A percentile compares a stretch with the other conserved stretches of the same genome.
Conservation (phyloP, 495 filamentous ascomycete genomes). For the Tuber indicum region DNA sequence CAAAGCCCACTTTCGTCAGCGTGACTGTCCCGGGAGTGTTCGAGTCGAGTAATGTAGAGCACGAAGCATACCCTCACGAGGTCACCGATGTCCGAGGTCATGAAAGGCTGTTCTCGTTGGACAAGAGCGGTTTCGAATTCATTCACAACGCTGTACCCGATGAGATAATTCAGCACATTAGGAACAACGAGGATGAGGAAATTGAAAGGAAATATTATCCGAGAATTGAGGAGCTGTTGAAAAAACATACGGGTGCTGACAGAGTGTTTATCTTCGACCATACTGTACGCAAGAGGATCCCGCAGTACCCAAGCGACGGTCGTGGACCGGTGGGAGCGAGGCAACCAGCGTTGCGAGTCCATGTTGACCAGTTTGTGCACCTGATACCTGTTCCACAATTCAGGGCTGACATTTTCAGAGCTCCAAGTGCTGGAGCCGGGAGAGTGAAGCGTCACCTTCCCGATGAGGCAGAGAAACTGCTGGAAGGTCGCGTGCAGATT, state of each 20-base stretch:
- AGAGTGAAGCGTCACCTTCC: conserved; percentile 2
- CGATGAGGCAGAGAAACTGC: neutral
- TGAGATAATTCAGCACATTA: neutral
- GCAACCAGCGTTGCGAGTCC: neutral
- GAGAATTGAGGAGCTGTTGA: conserved; percentile 1
- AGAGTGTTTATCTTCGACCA: conserved; percentile 7
- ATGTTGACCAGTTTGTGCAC: conserved; percentile 1
- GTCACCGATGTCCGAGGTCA: conserved; percentile 1
- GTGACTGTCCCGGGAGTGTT: neutral
- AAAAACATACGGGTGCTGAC: neutral
- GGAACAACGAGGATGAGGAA: neutral
- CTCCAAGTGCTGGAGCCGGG: neutral
- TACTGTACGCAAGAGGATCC: neutral
- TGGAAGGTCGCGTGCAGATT: conserved; percentile 5
- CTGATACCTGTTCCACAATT: neutral
- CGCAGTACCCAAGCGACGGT: neutral
- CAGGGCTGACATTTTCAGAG: neutral
- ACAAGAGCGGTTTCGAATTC: conserved; percentile 8
- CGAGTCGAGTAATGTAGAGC: neutral
- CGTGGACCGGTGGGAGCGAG: conserved; percentile 3
- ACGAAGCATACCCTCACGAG: neutral
- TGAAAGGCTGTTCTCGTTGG: conserved; percentile 6
- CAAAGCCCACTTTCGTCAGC: neutral
- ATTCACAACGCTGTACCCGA: neutral
- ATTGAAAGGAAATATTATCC: conserved; percentile 3